Evolutionary conservation across 805 yeast species (phyloP), one percentile per base, ranked within the genome.

Genomic region (Nakazawaea wyomingensis): DNA sequence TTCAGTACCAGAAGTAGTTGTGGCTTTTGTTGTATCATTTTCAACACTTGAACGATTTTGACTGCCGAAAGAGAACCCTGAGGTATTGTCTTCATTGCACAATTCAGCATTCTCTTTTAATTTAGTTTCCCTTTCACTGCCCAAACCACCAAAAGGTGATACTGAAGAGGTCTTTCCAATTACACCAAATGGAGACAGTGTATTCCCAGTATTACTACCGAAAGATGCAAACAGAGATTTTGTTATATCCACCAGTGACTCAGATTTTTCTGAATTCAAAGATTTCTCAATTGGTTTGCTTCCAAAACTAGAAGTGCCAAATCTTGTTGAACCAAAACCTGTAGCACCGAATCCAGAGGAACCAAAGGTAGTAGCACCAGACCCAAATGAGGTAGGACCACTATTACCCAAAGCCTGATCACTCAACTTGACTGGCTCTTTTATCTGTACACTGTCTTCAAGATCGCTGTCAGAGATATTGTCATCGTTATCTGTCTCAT

Each of bases 291-390:
- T 22, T 2, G 47, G 27, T 34, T 34, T 21, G 16, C 42, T 7
- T n/a, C 36, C 27, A 30, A 31, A 37, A 27, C 17, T 24, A 5
- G 51, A 33, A 20, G 50, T 27, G 8, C 55, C 58, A 49, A 56
- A 54, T 7, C 50, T 44, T 29, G 53, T 30, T 11, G 56, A 39
- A 10, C 62, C 65, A 41, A 57, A 60, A 2, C 56, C 39, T 9
- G 64, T 49, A 5, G 39, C 14, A 6, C 46, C 38, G 8, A 22
- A 26, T 7, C n/a, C n/a, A n/a, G n/a, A n/a, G n/a, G 39, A 41
- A 16, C 52, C 49, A 26, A 33, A 44, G 39, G 34, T 38, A 13
- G 43, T 30, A 29, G 37, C 37, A 7, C 42, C 48, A 31, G 34
- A 14, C 2, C 53, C 55, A 41, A 53, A 52, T n/a, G 50, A 39